phyloP scores from a whole-genome alignment of 2,329 filamentous ascomycete species.

The Colletotrichum nymphaeae region DNA sequence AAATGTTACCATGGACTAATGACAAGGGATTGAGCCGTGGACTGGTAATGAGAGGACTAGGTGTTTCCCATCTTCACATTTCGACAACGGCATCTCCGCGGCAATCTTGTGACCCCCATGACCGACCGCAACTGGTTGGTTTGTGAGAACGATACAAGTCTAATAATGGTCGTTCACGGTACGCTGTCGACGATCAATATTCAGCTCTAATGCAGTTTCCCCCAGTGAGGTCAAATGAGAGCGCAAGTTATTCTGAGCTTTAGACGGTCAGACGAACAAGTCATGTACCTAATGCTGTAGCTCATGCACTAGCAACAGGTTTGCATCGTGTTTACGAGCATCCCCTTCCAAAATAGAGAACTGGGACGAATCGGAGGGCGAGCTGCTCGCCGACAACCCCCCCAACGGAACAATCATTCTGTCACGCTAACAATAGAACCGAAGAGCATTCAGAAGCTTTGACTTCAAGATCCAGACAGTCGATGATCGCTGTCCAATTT shows the following conservation, averaged over 20 bases:
- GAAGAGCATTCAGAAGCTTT: not conserved
- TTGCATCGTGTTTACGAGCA: not conserved
- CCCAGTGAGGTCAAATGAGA: not conserved
- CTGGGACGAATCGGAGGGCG: slow-evolving; percentile 1
- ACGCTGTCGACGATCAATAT: not conserved
- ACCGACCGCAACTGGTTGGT: not conserved
- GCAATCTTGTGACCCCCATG: not conserved
- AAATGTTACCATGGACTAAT: not conserved
- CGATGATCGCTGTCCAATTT: slow-evolving; percentile 23
- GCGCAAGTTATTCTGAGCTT: no score
- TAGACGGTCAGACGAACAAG: not conserved
- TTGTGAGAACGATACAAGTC: not conserved
- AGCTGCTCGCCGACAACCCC: not conserved
- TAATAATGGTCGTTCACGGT: not conserved
- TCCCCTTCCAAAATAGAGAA: not conserved
- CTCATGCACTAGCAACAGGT: not conserved
- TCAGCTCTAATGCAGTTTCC: not conserved
- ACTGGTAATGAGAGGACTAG: not conserved
- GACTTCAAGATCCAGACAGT: not conserved
- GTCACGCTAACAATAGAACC: slow-evolving; percentile 16
- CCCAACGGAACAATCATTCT: not conserved
- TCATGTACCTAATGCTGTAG: not conserved
- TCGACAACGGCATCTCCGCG: not conserved
- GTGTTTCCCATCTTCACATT: not conserved
- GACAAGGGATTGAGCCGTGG: not conserved